Conservation (phyloP, 2,329 filamentous ascomycete genomes). For the Colletotrichum horii region DNA sequence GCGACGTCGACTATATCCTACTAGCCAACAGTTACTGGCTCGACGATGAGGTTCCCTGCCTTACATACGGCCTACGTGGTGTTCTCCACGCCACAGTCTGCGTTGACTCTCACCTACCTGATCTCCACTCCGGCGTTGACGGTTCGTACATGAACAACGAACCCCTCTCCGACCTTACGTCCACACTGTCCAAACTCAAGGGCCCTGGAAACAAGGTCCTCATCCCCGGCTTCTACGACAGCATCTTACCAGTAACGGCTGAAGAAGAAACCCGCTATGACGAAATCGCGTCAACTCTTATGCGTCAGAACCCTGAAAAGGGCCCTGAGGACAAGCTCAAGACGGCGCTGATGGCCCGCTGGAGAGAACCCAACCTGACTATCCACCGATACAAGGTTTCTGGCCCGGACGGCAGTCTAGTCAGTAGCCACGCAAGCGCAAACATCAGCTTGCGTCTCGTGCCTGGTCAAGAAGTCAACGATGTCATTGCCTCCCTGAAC, state of each 20-base stretch:
- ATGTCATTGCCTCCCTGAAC: slow-evolving; percentile 72
- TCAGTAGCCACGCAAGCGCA: slow-evolving; percentile 87
- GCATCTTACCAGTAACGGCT: slow-evolving; percentile 74
- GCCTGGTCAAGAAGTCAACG: slow-evolving; percentile 85
- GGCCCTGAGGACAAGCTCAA: slow-evolving; percentile 74
- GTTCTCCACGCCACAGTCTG: slow-evolving; percentile 93
- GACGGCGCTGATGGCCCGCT: slow-evolving; percentile 86
- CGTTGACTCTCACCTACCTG: slow-evolving; percentile 83
- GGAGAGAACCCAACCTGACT: slow-evolving; percentile 93
- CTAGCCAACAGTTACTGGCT: slow-evolving; percentile 99
- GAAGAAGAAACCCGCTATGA: slow-evolving; percentile 83
- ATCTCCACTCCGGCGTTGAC: slow-evolving; percentile 96
- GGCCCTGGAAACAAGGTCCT: slow-evolving; percentile 80
- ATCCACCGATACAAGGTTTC: slow-evolving; percentile 94
- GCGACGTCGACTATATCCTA: slow-evolving; percentile 90
- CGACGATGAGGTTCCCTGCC: slow-evolving; percentile 91
- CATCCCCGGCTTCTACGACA: slow-evolving; percentile 88
- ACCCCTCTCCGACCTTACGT: slow-evolving; percentile 87
- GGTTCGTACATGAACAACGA: slow-evolving; percentile 90
- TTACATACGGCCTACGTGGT: slow-evolving; percentile 92
- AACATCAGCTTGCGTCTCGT: slow-evolving; percentile 91
- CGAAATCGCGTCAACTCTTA: slow-evolving; percentile 80
- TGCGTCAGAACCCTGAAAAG: slow-evolving; percentile 70
- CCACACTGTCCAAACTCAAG: slow-evolving; percentile 81
- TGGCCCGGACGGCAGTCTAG: slow-evolving; percentile 88